Percentiles rank a stretch among this genome's conserved stretches.
These are phyloP conservation scores for Solanum pimpinellifolium DNA, from an alignment of 257 asterid species.

Conservation along the genomic window DNA sequence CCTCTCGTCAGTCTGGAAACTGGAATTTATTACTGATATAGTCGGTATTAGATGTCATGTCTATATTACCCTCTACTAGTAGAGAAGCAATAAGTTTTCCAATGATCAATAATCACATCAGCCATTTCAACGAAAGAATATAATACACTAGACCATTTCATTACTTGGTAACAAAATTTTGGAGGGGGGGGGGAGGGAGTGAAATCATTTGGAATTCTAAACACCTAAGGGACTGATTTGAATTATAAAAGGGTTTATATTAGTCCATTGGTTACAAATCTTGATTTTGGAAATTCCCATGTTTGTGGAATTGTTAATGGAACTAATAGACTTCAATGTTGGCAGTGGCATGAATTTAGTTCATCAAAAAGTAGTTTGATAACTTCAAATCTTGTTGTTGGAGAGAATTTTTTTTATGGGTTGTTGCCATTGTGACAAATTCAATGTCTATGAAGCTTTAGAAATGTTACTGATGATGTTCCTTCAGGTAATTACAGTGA, in stretches of 20 bases:
- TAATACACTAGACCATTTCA: no score
- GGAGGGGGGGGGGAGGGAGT: no score
- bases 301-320: slow-evolving; percentile 44
- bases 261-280: slow-evolving; percentile 32
- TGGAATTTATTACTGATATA: no score
- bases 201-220: no score
- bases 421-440: slow-evolving; percentile 23
- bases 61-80: no score
- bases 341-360: slow-evolving; percentile 33
- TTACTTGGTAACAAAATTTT: no score
- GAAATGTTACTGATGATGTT: slow-evolving; percentile 8
- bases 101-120: no score
- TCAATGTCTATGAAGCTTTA: slow-evolving; percentile 34
- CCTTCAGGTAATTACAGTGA: slow-evolving; percentile 22
- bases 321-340: slow-evolving; percentile 31
- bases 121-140: no score
- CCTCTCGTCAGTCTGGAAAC: no score
- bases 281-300: slow-evolving; percentile 45
- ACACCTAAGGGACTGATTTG: slow-evolving; percentile 4
- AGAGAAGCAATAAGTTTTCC: no score
- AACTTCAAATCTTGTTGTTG: slow-evolving; percentile 46
- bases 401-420: slow-evolving; percentile 60
- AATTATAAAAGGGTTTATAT: slow-evolving; percentile 35
- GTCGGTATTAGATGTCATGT: no score
- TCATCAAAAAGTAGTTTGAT: background rate